phyloP scores from a whole-genome alignment of 75 land plant species.

The Isoetes taiwanensis region DNA sequence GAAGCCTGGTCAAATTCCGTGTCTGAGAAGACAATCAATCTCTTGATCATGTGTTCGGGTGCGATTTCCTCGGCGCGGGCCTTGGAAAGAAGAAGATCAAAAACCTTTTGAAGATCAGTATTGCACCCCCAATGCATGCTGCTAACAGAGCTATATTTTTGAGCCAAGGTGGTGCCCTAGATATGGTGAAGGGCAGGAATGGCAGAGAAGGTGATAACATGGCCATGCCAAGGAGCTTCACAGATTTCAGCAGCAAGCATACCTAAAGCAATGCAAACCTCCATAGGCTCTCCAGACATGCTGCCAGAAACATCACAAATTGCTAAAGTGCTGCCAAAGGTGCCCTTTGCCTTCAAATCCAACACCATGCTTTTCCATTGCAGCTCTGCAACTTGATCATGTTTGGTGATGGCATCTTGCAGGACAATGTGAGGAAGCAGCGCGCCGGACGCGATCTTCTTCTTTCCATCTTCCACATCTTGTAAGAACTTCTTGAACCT shows the following conservation, averaged over 20 bases:
- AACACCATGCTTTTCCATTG: slow-evolving; percentile 61
- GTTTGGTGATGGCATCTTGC: slow-evolving; percentile 11
- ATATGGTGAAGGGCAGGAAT: slow-evolving; percentile 34
- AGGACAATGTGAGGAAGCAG: slow-evolving; percentile 52
- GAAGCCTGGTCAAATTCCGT: too few species aligned
- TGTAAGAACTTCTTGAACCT: slow-evolving; percentile 35
- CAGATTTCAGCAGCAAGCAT: slow-evolving; percentile 46
- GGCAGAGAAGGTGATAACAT: slow-evolving; percentile 45
- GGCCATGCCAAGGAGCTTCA: slow-evolving; percentile 61
- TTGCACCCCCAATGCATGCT: too few species aligned
- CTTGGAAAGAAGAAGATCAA: too few species aligned
- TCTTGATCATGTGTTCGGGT: too few species aligned
- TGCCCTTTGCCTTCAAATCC: slow-evolving; percentile 33
- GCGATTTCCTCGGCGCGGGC: too few species aligned
- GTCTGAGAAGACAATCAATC: too few species aligned
- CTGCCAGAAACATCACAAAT: slow-evolving; percentile 71
- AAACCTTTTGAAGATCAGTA: too few species aligned
- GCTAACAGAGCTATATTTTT: slow-evolving; percentile 26
- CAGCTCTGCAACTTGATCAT: slow-evolving; percentile 41
- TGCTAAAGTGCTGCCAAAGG: slow-evolving; percentile 34
- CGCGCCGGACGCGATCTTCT: slow-evolving; percentile 59
- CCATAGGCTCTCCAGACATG: slow-evolving; percentile 50
- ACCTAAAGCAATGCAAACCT: slow-evolving; percentile 57
- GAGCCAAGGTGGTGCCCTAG: slow-evolving; percentile 21
- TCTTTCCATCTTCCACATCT: slow-evolving; percentile 37